phyloP scores from a whole-genome alignment of 2,329 filamentous ascomycete species.

The Tolypocladium inflatum region DNA sequence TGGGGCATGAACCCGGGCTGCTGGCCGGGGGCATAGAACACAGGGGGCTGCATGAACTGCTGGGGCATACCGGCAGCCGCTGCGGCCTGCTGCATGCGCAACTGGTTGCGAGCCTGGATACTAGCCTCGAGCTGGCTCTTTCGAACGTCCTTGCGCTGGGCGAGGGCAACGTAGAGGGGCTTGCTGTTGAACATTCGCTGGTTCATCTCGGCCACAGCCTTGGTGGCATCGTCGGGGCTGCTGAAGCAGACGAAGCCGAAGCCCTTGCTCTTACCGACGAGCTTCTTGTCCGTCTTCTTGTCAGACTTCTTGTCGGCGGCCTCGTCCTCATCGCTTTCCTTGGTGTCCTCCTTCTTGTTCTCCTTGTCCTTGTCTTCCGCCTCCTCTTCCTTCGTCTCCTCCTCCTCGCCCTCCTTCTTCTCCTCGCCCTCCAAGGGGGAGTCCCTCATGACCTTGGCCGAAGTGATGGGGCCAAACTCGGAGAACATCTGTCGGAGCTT shows the following conservation, averaged over 20 bases:
- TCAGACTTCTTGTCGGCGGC: slow-evolving; percentile 48
- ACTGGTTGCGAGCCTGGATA: slow-evolving; percentile 97
- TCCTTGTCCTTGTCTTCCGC: slow-evolving; percentile 30
- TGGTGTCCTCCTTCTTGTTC: slow-evolving; percentile 35
- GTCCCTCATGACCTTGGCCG: slow-evolving; percentile 98
- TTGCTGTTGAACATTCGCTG: slow-evolving; percentile 97
- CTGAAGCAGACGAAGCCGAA: slow-evolving; percentile 99
- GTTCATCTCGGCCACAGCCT: slow-evolving; percentile 99
- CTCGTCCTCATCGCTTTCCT: slow-evolving; percentile 35
- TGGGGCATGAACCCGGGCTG: slow-evolving; percentile 61
- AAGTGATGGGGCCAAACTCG: slow-evolving; percentile 90
- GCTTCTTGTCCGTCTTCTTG: slow-evolving; percentile 51
- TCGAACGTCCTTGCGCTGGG: slow-evolving; percentile 98
- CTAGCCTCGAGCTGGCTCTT: slow-evolving; percentile 99
- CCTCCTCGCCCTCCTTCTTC: slow-evolving; percentile 44
- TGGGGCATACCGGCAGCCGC: slow-evolving; percentile 82
- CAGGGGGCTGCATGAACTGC: slow-evolving; percentile 78
- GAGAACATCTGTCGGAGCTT: slow-evolving; percentile 92
- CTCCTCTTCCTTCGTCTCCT: slow-evolving; percentile 42
- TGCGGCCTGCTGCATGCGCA: slow-evolving; percentile 95
- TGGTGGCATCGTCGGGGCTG: slow-evolving; percentile 97
- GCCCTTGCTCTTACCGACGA: slow-evolving; percentile 98
- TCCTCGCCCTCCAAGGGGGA: slow-evolving; percentile 46
- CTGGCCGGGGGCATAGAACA: slow-evolving; percentile 85
- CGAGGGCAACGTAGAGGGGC: slow-evolving; percentile 94